phyloP scores from a whole-genome alignment of 257 asterid genomes.

The Agastache rugosa region DNA sequence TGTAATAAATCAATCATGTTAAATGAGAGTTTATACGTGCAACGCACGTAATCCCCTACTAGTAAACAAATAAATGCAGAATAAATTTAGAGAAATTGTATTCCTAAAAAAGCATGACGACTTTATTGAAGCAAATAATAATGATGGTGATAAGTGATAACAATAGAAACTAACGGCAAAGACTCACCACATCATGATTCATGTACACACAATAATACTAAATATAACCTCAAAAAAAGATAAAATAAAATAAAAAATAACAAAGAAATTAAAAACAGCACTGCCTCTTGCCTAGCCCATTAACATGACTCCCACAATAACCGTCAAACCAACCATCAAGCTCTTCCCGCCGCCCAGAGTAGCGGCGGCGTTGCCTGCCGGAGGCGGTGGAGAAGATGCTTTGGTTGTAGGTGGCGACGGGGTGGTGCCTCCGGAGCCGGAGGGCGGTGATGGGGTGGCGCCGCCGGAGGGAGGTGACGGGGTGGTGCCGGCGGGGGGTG shows the following conservation, averaged over 20 bases:
- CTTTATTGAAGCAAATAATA: slow-evolving; percentile 40
- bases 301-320: slow-evolving; percentile 50
- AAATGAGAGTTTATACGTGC: no score
- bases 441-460: slow-evolving; percentile 42
- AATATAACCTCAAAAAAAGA: neutral
- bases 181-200: slow-evolving; percentile 13
- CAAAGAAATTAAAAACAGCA: slow-evolving; percentile 40
- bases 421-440: slow-evolving; percentile 14
- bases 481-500: slow-evolving; percentile 41
- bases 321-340: slow-evolving; percentile 43
- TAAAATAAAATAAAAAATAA: neutral
- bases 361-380: slow-evolving; percentile 34
- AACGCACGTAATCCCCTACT: no score
- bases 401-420: slow-evolving; percentile 37
- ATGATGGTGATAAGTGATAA: slow-evolving; percentile 10
- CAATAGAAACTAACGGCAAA: slow-evolving; percentile 25
- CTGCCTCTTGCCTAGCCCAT: slow-evolving; percentile 83
- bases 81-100: neutral
- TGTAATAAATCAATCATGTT: no score
- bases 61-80: no score
- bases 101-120: neutral
- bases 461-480: slow-evolving; percentile 31
- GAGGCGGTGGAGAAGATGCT: slow-evolving; percentile 35
- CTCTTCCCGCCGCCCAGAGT: slow-evolving; percentile 39
- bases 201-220: slow-evolving; percentile 34